phyloP scores from a whole-genome alignment of 2,329 filamentous ascomycete species.

The Pseudogymnoascus sp. region DNA sequence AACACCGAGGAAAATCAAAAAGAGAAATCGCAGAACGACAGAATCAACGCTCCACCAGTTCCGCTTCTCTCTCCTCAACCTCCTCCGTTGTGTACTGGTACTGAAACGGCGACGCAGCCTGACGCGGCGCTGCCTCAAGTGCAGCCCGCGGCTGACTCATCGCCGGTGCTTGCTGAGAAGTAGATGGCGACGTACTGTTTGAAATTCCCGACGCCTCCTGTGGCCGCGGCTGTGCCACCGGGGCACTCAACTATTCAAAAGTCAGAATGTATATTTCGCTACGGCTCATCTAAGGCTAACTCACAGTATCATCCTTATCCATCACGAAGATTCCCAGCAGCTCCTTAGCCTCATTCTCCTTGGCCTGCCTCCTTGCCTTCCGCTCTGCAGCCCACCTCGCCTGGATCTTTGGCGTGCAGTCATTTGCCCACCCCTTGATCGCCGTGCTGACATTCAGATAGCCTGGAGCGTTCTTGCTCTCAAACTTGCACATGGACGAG shows the following conservation, averaged over 20 bases:
- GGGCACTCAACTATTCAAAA: constrained; percentile 1
- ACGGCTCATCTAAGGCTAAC: constrained; percentile 2
- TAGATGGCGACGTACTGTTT: not conserved
- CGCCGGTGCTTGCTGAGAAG: not conserved
- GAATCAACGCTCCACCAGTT: constrained; percentile 16
- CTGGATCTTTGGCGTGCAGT: constrained; percentile 18
- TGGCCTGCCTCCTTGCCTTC: constrained; percentile 17
- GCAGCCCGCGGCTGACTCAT: constrained; percentile 10
- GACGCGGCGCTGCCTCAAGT: constrained; percentile 16
- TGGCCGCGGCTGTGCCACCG: not conserved
- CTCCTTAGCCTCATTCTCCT: constrained; percentile 21
- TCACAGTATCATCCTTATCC: constrained; percentile 11
- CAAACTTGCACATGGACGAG: constrained; percentile 64
- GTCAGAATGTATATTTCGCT: constrained; percentile 2
- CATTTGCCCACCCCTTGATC: constrained; percentile 24
- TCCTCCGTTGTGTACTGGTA: constrained; percentile 13
- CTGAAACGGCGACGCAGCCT: not conserved
- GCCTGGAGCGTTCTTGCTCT: constrained; percentile 53
- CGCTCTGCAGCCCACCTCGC: constrained; percentile 21
- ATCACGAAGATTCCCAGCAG: constrained; percentile 17
- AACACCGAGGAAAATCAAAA: not conserved
- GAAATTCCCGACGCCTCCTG: not conserved
- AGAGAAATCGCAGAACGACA: not conserved
- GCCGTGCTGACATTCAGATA: constrained; percentile 33
- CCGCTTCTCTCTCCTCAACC: constrained; percentile 21